These are phyloP conservation scores for Dittrichia graveolens DNA, from an alignment of 129 eudicot species.

Conservation along the genomic window DNA sequence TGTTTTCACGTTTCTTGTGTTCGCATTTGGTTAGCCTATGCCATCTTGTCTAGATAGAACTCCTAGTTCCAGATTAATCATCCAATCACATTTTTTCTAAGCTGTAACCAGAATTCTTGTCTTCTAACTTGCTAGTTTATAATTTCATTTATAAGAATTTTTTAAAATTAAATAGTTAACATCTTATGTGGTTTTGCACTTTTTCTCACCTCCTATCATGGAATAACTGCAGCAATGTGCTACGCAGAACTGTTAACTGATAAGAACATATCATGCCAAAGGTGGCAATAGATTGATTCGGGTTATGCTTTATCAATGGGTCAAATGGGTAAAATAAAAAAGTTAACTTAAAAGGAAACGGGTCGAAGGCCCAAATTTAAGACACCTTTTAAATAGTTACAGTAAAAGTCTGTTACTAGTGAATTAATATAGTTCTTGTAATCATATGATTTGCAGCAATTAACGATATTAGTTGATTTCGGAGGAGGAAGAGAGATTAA, in stretches of 20 bases:
- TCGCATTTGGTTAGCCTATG: slow-evolving; percentile 7
- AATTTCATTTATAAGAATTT: background rate
- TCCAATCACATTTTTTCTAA: background rate
- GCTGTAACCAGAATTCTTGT: slow-evolving; percentile 11
- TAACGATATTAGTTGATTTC: no score
- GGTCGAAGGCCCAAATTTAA: no score
- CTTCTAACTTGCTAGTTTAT: background rate
- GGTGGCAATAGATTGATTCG: background rate
- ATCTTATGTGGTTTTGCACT: slow-evolving; percentile 19
- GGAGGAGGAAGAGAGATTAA: no score
- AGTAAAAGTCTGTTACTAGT: no score
- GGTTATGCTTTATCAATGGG: slow-evolving; percentile 4
- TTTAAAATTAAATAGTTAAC: background rate
- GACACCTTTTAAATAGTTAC: no score
- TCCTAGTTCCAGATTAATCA: slow-evolving; percentile 16
- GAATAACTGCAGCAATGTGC: slow-evolving; percentile 2
- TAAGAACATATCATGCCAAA: slow-evolving; percentile 14
- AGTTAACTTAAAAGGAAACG: background rate
- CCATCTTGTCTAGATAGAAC: slow-evolving; percentile 12
- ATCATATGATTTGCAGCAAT: no score
- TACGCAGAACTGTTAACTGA: slow-evolving; percentile 5
- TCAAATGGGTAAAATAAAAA: background rate
- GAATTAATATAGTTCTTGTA: no score
- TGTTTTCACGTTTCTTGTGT: background rate
- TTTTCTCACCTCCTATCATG: background rate